Percentiles rank a stretch among this genome's conserved stretches.
Evolutionary conservation across 2,329 filamentous ascomycete species (phyloP).

Genomic region (Didymella sp.): DNA sequence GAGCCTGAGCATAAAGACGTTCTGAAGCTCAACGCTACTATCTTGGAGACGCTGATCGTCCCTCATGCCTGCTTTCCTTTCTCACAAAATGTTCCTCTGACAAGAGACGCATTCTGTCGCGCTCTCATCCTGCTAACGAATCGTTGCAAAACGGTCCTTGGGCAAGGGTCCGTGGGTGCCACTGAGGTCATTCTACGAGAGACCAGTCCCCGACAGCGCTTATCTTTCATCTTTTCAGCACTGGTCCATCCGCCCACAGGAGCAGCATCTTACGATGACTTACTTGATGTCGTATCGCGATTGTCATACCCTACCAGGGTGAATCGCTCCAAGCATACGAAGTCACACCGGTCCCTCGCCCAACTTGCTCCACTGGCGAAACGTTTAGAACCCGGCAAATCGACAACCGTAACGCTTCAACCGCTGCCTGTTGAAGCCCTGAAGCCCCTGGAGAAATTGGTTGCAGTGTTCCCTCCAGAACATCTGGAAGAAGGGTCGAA

Average conservation of each 20-base stretch:
- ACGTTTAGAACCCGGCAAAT: slow-evolving; percentile 4
- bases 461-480: no score
- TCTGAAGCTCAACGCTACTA: slow-evolving; percentile 2
- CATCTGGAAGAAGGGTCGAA: no score
- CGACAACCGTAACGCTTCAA: slow-evolving; percentile 1
- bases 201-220: no score
- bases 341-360: slow-evolving; percentile 1
- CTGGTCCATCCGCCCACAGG: no score
- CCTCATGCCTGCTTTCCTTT: slow-evolving; percentile 6
- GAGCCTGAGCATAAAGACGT: slow-evolving; percentile 6
- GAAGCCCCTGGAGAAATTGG: no score
- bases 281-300: no score
- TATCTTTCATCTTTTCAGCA: no score
- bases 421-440: not conserved
- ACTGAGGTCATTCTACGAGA: no score
- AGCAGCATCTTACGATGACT: no score
- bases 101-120: slow-evolving; percentile 5
- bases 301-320: no score
- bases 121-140: not conserved
- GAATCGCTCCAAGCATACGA: not conserved
- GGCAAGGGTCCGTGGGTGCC: no score
- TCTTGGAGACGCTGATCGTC: slow-evolving; percentile 2
- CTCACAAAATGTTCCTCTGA: slow-evolving; percentile 3
- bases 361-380: slow-evolving; percentile 5
- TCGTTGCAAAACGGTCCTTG: no score